A percentile compares a stretch with the other conserved stretches of the same genome.
Evolutionary conservation across 1,284 basidiomycete species (phyloP).

Genomic region (Sanghuangporus sanghuang): DNA sequence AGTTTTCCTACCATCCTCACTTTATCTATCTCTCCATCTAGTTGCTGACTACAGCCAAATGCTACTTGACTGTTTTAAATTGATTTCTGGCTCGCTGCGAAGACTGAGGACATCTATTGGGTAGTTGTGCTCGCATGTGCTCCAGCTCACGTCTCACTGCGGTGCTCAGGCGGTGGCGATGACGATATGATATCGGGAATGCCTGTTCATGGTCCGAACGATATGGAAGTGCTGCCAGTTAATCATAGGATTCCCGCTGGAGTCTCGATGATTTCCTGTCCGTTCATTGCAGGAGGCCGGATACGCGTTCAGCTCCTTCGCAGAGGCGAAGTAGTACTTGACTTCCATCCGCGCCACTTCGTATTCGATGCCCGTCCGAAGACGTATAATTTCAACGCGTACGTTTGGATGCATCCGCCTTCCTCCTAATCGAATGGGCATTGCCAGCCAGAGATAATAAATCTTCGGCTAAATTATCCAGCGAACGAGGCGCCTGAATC

Average conservation of each 20-base stretch:
- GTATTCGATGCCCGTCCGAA: conserved; percentile 46
- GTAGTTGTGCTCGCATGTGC: conserved; percentile 39
- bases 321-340: conserved; percentile 45
- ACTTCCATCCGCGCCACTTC: conserved; percentile 44
- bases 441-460: not conserved
- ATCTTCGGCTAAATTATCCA: too few species aligned
- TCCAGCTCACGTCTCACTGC: conserved; percentile 47
- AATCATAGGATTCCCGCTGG: conserved; percentile 44
- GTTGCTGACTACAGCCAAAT: too few species aligned
- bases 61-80: not conserved
- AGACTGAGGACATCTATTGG: conserved; percentile 38
- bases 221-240: not conserved
- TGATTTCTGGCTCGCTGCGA: not conserved
- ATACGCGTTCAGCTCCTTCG: conserved; percentile 59
- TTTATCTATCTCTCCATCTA: not conserved
- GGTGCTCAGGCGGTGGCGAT: conserved; percentile 29
- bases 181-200: not conserved
- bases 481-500: not conserved
- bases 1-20: not conserved
- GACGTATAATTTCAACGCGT: conserved; percentile 64
- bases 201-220: not conserved
- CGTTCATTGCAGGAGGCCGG: conserved; percentile 49
- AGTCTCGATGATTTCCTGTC: conserved; percentile 58
- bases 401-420: conserved; percentile 40
- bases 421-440: not conserved